These are phyloP conservation scores for Sporothrix luriei DNA, from an alignment of 2,329 filamentous ascomycete genomes.

Conservation along the genomic window DNA sequence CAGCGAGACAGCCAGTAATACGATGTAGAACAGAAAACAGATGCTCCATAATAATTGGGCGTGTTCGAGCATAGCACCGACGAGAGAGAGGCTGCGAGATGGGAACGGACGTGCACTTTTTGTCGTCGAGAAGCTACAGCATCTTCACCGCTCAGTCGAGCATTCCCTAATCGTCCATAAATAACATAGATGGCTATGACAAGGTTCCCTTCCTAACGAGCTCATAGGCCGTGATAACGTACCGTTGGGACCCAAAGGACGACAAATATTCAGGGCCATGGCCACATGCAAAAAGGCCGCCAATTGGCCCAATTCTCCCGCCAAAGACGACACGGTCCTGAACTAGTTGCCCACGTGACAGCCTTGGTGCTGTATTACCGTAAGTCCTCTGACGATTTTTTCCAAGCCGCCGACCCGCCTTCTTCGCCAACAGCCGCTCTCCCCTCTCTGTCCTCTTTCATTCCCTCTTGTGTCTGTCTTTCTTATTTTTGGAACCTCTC, in stretches of 20 bases:
- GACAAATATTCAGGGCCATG: not conserved
- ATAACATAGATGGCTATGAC: not conserved
- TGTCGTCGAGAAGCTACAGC: not conserved
- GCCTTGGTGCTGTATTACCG: not conserved
- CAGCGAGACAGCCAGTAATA: too few relatives aligned
- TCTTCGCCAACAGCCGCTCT: not conserved
- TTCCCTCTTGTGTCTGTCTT: not conserved
- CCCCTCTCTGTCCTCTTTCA: not conserved
- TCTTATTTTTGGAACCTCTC: not conserved
- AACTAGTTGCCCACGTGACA: conserved; percentile 21
- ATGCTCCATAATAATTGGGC: too few relatives aligned
- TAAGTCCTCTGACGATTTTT: conserved; percentile 19
- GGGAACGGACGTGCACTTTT: not conserved
- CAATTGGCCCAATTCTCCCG: not conserved
- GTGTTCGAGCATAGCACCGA: too few relatives aligned
- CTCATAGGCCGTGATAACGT: not conserved
- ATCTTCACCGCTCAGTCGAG: not conserved
- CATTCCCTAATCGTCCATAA: not conserved
- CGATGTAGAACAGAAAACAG: too few relatives aligned
- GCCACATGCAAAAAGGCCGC: not conserved
- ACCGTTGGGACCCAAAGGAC: not conserved
- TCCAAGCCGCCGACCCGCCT: not conserved
- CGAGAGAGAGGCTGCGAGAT: too few relatives aligned
- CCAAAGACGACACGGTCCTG: not conserved
- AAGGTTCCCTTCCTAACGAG: not conserved